A percentile compares a stretch with the other conserved stretches of the same genome.
phyloP scores from a whole-genome alignment of 106 monocot species.

The Alisma plantagoaquatica region DNA sequence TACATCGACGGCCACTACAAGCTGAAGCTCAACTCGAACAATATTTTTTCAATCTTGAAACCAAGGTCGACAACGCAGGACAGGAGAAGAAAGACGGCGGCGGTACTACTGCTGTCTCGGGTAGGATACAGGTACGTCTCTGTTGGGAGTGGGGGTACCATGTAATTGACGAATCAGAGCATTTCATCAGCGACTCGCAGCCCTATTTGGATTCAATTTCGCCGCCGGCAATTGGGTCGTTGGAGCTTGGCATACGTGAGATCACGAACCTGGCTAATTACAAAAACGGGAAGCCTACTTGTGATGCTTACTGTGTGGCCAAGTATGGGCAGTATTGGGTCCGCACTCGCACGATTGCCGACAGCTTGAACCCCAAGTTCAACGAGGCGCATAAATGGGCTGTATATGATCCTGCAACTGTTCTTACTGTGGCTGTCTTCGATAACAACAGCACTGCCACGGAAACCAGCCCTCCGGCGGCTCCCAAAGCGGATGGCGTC shows the following conservation, averaged over 20 bases:
- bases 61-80: conserved; percentile 5
- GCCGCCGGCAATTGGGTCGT: conserved; percentile 1
- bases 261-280: neutral
- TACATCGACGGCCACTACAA: conserved; percentile 9
- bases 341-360: conserved; percentile 3
- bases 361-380: conserved; percentile 7
- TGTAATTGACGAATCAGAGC: conserved; percentile 12
- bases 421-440: conserved; percentile 8
- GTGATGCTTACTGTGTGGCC: conserved; percentile 8
- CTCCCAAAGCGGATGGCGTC: neutral
- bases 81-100: conserved; percentile 8
- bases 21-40: too few species aligned
- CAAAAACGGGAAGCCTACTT: neutral
- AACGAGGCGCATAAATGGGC: conserved; percentile 9
- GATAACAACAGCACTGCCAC: neutral
- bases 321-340: conserved; percentile 13
- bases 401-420: conserved; percentile 8
- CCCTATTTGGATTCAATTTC: conserved; percentile 3
- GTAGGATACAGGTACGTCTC: conserved; percentile 12
- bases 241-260: conserved; percentile 4
- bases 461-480: too few species aligned
- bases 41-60: too few species aligned
- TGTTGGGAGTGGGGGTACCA: conserved; percentile 19
- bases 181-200: conserved; percentile 9
- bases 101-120: conserved; percentile 8